Evolutionary conservation across 768 basidiomycete species (phyloP).

Genomic region (Saitozyma sp.): DNA sequence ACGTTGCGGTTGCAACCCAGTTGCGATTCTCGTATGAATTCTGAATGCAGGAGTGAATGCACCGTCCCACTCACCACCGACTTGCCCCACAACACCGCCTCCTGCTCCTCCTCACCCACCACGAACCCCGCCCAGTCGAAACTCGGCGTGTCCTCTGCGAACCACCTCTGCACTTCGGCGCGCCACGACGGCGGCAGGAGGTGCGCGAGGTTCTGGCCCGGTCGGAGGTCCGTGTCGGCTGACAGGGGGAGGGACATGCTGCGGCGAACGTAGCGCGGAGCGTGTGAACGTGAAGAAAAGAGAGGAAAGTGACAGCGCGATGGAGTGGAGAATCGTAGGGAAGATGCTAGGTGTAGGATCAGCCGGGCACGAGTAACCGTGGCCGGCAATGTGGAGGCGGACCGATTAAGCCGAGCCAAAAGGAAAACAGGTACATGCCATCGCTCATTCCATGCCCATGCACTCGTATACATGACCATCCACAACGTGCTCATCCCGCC

Average conservation of each 20-base stretch:
- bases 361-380: no score
- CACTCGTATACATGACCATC: no score
- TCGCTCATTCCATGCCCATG: no score
- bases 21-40: not conserved
- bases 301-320: no score
- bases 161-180: slow-evolving; percentile 73
- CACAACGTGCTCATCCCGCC: no score
- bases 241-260: slow-evolving; percentile 10
- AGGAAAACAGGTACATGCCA: no score
- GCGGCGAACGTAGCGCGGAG: not conserved
- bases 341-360: no score
- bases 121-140: slow-evolving; percentile 97
- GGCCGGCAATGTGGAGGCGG: no score
- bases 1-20: not conserved
- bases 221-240: slow-evolving; percentile 21
- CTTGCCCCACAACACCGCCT: slow-evolving; percentile 89
- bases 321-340: no score
- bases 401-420: no score
- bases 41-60: not conserved
- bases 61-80: slow-evolving; percentile 62
- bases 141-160: slow-evolving; percentile 89
- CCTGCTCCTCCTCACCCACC: slow-evolving; percentile 82
- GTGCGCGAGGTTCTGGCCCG: slow-evolving; percentile 55
- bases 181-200: slow-evolving; percentile 95
- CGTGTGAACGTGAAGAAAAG: no score